These are phyloP conservation scores for Xylaria intraflava DNA, from an alignment of 495 filamentous ascomycete species.

Conservation along the genomic window DNA sequence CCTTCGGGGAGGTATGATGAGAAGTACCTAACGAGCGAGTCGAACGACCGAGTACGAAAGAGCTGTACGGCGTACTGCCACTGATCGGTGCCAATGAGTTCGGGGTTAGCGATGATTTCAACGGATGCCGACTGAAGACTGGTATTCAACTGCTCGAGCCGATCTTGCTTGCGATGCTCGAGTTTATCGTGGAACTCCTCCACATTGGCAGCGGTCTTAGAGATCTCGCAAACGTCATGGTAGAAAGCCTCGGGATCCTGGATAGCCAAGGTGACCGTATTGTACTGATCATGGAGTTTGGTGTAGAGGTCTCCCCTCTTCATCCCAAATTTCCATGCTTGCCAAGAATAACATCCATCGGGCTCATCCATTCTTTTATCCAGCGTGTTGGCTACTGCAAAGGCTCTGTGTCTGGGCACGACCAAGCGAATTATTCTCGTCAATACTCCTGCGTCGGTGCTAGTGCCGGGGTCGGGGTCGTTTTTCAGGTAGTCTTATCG, in stretches of 20 bases:
- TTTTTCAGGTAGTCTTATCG: not conserved
- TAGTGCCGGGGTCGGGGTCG: not conserved
- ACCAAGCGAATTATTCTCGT: not conserved
- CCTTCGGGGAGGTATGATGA: constrained; percentile 43
- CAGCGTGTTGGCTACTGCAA: not conserved
- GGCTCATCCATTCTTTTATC: constrained; percentile 41
- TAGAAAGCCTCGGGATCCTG: constrained; percentile 30
- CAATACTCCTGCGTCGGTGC: not conserved
- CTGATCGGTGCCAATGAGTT: constrained; percentile 43
- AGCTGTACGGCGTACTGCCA: constrained; percentile 46
- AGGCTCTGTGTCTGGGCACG: too few relatives aligned
- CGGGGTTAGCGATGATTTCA: constrained; percentile 46
- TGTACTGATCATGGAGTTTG: constrained; percentile 30
- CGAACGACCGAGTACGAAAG: constrained; percentile 45
- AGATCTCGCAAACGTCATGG: constrained; percentile 36
- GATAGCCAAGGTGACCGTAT: constrained; percentile 26
- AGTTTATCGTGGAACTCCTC: constrained; percentile 44
- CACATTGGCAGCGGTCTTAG: constrained; percentile 30
- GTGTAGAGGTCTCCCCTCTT: constrained; percentile 30
- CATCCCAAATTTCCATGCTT: constrained; percentile 44
- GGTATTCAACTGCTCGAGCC: constrained; percentile 40
- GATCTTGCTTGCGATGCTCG: constrained; percentile 39
- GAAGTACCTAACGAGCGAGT: constrained; percentile 47
- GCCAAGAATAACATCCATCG: constrained; percentile 38
- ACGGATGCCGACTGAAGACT: constrained; percentile 43